phyloP scores from a whole-genome alignment of 306 rosid genomes.

The Astragalus glycyphyllos region DNA sequence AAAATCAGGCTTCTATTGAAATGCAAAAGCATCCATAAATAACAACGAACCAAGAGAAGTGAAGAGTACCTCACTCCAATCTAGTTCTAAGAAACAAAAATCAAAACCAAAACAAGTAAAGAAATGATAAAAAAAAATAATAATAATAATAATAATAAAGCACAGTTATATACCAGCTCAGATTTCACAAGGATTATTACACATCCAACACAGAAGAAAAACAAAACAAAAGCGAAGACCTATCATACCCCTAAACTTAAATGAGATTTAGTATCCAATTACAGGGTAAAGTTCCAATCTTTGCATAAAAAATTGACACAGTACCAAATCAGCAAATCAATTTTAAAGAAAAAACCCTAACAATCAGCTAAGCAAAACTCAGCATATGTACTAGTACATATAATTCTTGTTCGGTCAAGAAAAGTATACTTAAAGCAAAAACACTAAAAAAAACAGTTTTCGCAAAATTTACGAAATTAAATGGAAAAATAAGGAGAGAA shows the following conservation, averaged over 20 bases:
- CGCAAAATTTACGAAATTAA: neutral
- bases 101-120: neutral
- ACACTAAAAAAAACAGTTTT: neutral
- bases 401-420: neutral
- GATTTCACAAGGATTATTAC: neutral
- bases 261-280: neutral
- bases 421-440: neutral
- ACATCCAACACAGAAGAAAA: neutral
- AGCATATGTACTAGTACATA: neutral
- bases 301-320: conserved; percentile 21
- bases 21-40: neutral
- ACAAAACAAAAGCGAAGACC: neutral
- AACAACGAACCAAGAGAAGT: neutral
- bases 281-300: conserved; percentile 36
- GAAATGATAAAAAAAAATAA: neutral
- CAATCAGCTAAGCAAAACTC: conserved; percentile 18
- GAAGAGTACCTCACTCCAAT: conserved; percentile 8
- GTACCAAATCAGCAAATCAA: conserved; percentile 34
- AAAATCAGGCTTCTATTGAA: conserved; percentile 27
- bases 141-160: no score
- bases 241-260: conserved; percentile 16
- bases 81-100: neutral
- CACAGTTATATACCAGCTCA: conserved; percentile 8
- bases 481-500: neutral
- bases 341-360: conserved; percentile 35